Percentiles rank a stretch among this genome's conserved stretches.
Conservation (phyloP, 192 early-diverging fungal species). For the Backusella macrospora region DNA sequence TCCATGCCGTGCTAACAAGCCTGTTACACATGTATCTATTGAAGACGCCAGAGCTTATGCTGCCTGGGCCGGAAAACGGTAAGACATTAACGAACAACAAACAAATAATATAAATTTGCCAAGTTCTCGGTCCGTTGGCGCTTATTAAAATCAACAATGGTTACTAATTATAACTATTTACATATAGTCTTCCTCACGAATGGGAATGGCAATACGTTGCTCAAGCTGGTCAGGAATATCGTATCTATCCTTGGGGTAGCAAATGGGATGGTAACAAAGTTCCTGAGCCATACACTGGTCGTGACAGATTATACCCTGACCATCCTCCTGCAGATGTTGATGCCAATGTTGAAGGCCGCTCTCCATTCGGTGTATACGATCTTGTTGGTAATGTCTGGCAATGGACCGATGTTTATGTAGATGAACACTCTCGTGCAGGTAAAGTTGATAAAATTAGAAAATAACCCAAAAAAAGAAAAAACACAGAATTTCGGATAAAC, state of each 20-base stretch:
- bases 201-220: conserved; percentile 37
- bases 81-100: conserved; percentile 5
- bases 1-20: conserved; percentile 19
- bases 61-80: conserved; percentile 31
- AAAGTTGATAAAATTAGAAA: background rate
- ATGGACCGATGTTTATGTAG: conserved; percentile 32
- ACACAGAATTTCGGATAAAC: background rate
- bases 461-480: too few relatives aligned
- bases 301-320: conserved; percentile 28
- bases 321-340: conserved; percentile 32
- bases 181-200: conserved; percentile 28
- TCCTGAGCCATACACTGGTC: conserved; percentile 26
- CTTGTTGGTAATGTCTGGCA: conserved; percentile 33
- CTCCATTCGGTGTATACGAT: conserved; percentile 30
- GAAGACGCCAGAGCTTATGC: conserved; percentile 35
- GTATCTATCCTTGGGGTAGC: conserved; percentile 29
- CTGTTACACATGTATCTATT: conserved; percentile 31
- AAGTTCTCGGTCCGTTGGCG: conserved; percentile 5
- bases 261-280: conserved; percentile 19
- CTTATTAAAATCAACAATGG: background rate
- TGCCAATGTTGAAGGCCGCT: conserved; percentile 19
- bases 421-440: conserved; percentile 24
- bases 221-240: conserved; percentile 25
- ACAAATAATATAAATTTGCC: background rate
- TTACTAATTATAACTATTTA: conserved; percentile 1